Evolutionary conservation across 2,329 filamentous ascomycete species (phyloP), one percentile per base, ranked within the genome.

Genomic region (Fusarium sp.): DNA sequence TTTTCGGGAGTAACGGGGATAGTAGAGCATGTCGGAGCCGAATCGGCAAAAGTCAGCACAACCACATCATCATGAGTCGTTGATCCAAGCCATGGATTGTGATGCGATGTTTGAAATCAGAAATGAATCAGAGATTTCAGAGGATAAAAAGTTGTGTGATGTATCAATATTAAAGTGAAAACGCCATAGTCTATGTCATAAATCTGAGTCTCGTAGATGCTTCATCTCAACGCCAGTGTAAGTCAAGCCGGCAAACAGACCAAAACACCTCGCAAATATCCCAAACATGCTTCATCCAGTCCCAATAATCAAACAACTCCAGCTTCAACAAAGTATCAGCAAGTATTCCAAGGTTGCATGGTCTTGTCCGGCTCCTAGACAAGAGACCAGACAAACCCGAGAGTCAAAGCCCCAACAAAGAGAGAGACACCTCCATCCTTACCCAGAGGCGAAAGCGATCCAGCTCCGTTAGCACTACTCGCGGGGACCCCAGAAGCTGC

Each of bases 401-500:
- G 29, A 20, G 73, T 57, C 50, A 74, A 38, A 10, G 62, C 33
- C 6, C 65, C 70, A 45, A 75, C 72, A 31, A 61, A 35, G 14
- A 68, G 47, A n/a, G 71, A 63, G 16, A 64, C 22, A 31, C 31
- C 29, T 16, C 58, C 38, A 13, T 60, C 40, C 11, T 33, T 54
- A 13, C 33, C 45, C 14, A 60, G 50, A 5, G 66, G 65, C 6
- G 65, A 70, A 35, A 74, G 50, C 13, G 67, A 69, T 16, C 29
- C 52, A 29, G 73, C 71, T 13, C 56, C 71, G 11, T 63, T 74
- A 40, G 70, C 57, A 5, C 52, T 62, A 10, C 25, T 50, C 18
- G 60, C 56, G 4, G 77, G 73, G 8, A 88, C 68, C 2, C 86
- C 86, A n/a, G 81, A 83, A 5, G 85, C 87, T 0, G 90, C 89